Evolutionary conservation across 164 flowering plant genomes (phyloP).

Genomic region (Aristolochia contorta): DNA sequence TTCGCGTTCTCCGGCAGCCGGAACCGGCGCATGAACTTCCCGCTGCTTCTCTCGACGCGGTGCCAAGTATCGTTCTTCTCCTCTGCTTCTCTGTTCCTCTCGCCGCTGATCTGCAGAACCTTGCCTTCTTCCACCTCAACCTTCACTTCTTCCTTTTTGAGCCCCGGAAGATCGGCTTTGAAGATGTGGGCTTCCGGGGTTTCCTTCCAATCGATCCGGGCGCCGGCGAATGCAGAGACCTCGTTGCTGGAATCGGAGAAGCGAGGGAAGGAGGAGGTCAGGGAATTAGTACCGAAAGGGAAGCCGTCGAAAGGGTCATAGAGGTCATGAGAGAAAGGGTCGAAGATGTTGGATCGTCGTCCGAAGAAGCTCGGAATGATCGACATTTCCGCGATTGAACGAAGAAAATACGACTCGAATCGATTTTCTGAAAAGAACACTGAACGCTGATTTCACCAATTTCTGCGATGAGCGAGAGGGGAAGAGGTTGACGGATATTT

Average conservation of each 20-base stretch:
- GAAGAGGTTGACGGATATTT: too few species aligned
- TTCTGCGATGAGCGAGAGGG: too few species aligned
- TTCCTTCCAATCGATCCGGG: slow-evolving; percentile 20
- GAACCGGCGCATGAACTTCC: slow-evolving; percentile 1
- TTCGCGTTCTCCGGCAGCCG: slow-evolving; percentile 12
- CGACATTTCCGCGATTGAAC: slow-evolving; percentile 7
- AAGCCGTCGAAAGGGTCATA: slow-evolving; percentile 12
- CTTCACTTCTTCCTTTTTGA: slow-evolving; percentile 6
- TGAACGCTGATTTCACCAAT: too few species aligned
- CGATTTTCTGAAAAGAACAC: too few species aligned
- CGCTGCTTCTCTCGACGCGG: slow-evolving; percentile 2
- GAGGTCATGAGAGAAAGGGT: slow-evolving; percentile 12
- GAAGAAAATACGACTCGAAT: too few species aligned
- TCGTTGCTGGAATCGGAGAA: not conserved
- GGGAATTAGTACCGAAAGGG: slow-evolving; percentile 4
- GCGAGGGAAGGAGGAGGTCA: not conserved
- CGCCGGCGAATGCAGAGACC: slow-evolving; percentile 16
- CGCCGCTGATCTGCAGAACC: slow-evolving; percentile 3
- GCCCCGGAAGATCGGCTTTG: slow-evolving; percentile 1
- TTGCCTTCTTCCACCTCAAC: slow-evolving; percentile 1
- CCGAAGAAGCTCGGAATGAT: slow-evolving; percentile 5
- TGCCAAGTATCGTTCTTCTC: slow-evolving; percentile 1
- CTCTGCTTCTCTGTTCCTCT: not conserved
- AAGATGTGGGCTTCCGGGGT: slow-evolving; percentile 3
- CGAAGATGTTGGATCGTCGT: slow-evolving; percentile 4